Evolutionary conservation across 2,329 filamentous ascomycete genomes (phyloP), one percentile per base, ranked within the genome.

Genomic region (Phaeosphaeriaceae sp.): DNA sequence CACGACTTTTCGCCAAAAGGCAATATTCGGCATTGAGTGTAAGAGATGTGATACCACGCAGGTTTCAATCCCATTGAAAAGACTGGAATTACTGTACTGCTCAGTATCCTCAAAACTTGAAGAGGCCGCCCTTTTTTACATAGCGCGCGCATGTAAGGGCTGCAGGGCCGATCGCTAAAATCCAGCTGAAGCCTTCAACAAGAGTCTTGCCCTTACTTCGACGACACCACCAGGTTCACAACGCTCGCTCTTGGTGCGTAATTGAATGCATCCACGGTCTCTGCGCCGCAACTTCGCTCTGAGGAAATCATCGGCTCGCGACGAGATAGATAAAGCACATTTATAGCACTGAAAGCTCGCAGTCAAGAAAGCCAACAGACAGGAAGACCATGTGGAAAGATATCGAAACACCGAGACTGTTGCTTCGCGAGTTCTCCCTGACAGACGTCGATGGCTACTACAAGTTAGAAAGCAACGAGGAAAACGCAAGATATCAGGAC

Each of bases 401-500:
- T 1, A 59, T 68, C 11, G 54, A 65, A 13, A 76, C 72, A 0
- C 53, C 61, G 1, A 61, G 73, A 6, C 50, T 76, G 7, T 13
- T 66, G 7, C 51, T 77, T 1, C 57, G 74, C 7, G 74, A 77
- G 48, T 76, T 71, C 51, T 53, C 58, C 1, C 48, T 60, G 11
- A 46, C 25, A 3, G 75, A 77, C 48, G 61, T 62, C 5, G 51
- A 58, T 0, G 53, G 48, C 3, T 72, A 70, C 51, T 69, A 67
- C 48, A 58, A 45, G 1, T 64, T 76, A 0, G 74, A 76, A 51
- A 63, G 66, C 9, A 60, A 44, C 11, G 57, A 57, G 0, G 66
- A 67, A 11, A 71, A 73, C 5, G 74, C 67, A 1, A 51, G 66
- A 6, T 77, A 73, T 48, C 75, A 77, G 25, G 53, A 33, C 3